Evolutionary conservation across 2,329 filamentous ascomycete species (phyloP).

Genomic region (Trichocomaceae sp.): DNA sequence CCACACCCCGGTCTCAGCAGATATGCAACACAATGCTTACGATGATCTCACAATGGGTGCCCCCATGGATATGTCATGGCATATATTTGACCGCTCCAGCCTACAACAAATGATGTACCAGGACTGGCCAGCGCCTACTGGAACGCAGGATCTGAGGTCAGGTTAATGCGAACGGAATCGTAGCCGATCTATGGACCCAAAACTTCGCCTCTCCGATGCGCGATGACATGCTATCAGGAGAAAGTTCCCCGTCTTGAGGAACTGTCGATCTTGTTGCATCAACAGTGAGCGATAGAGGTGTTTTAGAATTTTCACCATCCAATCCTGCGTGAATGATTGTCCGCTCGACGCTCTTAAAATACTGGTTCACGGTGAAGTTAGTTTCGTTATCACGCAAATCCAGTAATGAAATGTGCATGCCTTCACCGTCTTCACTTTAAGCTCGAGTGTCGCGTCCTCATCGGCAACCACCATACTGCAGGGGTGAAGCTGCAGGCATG

Average conservation of each 20-base stretch:
- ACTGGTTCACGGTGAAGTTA: constrained; percentile 3
- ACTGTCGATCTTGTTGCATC: not conserved
- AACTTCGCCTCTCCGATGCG: constrained; percentile 8
- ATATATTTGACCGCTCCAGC: constrained; percentile 12
- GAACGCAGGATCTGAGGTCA: not conserved
- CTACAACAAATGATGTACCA: constrained; percentile 12
- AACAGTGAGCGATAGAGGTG: not conserved
- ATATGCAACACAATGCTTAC: constrained; percentile 7
- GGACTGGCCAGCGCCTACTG: constrained; percentile 5
- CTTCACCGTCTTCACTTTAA: constrained; percentile 11
- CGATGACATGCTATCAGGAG: constrained; percentile 13
- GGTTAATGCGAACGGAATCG: constrained; percentile 4
- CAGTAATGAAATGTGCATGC: not conserved
- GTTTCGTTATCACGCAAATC: not conserved
- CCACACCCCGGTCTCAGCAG: constrained; percentile 7
- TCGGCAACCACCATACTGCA: constrained; percentile 11
- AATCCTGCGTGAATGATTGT: not conserved
- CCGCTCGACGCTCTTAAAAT: constrained; percentile 10
- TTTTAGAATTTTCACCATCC: not conserved
- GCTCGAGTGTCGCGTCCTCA: constrained; percentile 12
- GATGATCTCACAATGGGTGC: constrained; percentile 4
- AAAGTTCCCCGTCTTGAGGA: constrained; percentile 3
- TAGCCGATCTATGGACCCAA: constrained; percentile 2
- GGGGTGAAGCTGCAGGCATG: constrained; percentile 12
- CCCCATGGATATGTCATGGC: constrained; percentile 11